Evolutionary conservation across 192 early-diverging fungal genomes (phyloP).

Genomic region (Rhizophagus sp.): DNA sequence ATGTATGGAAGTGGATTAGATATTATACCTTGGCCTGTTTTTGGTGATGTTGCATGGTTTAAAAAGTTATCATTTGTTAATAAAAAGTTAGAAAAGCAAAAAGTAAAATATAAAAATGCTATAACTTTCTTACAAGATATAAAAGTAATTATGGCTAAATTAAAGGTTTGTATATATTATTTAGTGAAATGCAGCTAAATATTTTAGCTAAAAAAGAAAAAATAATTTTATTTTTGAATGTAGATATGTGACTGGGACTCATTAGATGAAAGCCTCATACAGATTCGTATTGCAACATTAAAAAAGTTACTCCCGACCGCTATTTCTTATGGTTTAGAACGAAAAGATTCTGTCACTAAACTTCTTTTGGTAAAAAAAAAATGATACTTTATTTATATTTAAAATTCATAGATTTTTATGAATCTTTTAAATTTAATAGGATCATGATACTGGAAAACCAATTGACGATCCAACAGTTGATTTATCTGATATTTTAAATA

Average conservation of each 20-base stretch:
- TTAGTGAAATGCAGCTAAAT: no score
- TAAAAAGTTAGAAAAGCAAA: slow-evolving; percentile 7
- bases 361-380: background rate
- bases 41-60: slow-evolving; percentile 1
- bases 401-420: no score
- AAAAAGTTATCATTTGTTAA: slow-evolving; percentile 12
- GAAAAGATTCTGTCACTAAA: slow-evolving; percentile 16
- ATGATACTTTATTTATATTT: no score
- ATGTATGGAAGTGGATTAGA: background rate
- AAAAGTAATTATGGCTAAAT: slow-evolving; percentile 20
- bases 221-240: background rate
- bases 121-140: slow-evolving; percentile 3
- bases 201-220: background rate
- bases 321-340: slow-evolving; percentile 9
- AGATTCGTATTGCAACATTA: slow-evolving; percentile 3
- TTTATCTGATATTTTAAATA: background rate
- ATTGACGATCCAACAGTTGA: background rate
- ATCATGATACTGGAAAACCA: background rate
- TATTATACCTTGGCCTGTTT: slow-evolving; percentile 25
- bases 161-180: background rate
- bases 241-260: slow-evolving; percentile 19
- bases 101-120: slow-evolving; percentile 24
- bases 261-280: background rate
- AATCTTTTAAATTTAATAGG: background rate
- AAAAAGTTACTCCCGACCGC: background rate